Conservation (phyloP, 805 yeast species). For the Starmerella vitae region DNA sequence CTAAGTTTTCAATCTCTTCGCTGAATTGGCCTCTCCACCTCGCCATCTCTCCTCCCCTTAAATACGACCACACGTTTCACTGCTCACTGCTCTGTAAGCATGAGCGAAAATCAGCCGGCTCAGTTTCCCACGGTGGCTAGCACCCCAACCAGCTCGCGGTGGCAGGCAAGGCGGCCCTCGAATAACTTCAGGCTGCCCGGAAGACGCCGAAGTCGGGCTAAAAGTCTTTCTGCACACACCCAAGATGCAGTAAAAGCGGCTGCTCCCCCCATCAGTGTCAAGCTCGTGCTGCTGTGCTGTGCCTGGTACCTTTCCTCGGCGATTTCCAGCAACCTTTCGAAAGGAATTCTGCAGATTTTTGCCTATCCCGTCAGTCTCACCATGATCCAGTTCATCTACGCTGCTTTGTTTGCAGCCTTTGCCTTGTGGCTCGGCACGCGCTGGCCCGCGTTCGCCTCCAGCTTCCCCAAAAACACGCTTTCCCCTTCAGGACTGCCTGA, state of each 20-base stretch:
- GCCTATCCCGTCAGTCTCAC: constrained; percentile 80
- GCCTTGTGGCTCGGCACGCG: constrained; percentile 32
- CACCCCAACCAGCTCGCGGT: constrained; percentile 5
- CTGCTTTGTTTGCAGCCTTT: constrained; percentile 39
- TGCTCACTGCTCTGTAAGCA: neutral
- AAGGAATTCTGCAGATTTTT: constrained; percentile 55
- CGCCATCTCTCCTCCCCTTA: no score
- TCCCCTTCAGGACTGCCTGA: constrained; percentile 16
- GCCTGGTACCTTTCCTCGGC: constrained; percentile 75
- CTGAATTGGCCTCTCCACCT: no score
- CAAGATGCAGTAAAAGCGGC: constrained; percentile 29
- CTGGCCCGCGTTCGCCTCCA: constrained; percentile 24
- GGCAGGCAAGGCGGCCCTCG: constrained; percentile 12
- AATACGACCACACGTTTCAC: no score
- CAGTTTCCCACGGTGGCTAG: constrained; percentile 10
- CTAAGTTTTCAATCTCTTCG: no score
- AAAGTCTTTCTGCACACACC: constrained; percentile 20
- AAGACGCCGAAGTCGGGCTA: constrained; percentile 17
- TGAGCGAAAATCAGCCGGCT: constrained; percentile 2
- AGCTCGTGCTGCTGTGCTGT: constrained; percentile 44
- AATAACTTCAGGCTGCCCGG: neutral
- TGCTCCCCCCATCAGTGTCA: constrained; percentile 33
- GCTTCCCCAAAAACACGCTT: constrained; percentile 28
- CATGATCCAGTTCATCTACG: constrained; percentile 70
- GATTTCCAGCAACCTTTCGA: constrained; percentile 67